Percentiles rank a stretch among this genome's conserved stretches.
phyloP scores from a whole-genome alignment of 768 basidiomycete genomes.

The Boletus tomentosulus region DNA sequence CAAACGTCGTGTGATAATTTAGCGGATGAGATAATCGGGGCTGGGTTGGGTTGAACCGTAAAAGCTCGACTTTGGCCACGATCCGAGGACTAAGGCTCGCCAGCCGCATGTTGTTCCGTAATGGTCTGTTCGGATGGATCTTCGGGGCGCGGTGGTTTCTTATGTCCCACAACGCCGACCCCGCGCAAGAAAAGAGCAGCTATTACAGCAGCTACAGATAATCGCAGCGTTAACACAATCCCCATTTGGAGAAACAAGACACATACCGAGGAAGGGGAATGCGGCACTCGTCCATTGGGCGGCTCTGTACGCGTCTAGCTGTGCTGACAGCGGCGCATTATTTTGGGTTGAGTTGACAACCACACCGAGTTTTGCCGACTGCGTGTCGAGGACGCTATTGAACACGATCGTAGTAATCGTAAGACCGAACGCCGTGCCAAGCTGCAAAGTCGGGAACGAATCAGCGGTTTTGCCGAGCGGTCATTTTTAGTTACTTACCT shows the following conservation, averaged over 20 bases:
- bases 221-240: background rate
- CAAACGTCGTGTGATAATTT: slow-evolving; percentile 1
- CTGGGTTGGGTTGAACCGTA: background rate
- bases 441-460: slow-evolving; percentile 29
- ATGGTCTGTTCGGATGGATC: slow-evolving; percentile 25
- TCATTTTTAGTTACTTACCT: slow-evolving; percentile 35
- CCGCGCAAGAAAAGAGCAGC: slow-evolving; percentile 36
- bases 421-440: slow-evolving; percentile 67
- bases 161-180: slow-evolving; percentile 39
- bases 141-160: background rate
- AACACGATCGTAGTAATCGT: slow-evolving; percentile 71
- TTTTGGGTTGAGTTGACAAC: slow-evolving; percentile 21
- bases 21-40: background rate
- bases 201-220: slow-evolving; percentile 27
- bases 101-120: slow-evolving; percentile 2
- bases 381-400: slow-evolving; percentile 43
- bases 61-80: background rate
- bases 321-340: slow-evolving; percentile 33
- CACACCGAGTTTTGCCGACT: slow-evolving; percentile 33
- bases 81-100: slow-evolving; percentile 4
- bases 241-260: background rate
- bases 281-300: slow-evolving; percentile 65
- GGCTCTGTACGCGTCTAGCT: slow-evolving; percentile 52
- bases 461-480: background rate
- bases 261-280: slow-evolving; percentile 55